Base-by-base conservation (phyloP, 495 filamentous ascomycete genomes). In the Xylaria telfairii region DNA sequence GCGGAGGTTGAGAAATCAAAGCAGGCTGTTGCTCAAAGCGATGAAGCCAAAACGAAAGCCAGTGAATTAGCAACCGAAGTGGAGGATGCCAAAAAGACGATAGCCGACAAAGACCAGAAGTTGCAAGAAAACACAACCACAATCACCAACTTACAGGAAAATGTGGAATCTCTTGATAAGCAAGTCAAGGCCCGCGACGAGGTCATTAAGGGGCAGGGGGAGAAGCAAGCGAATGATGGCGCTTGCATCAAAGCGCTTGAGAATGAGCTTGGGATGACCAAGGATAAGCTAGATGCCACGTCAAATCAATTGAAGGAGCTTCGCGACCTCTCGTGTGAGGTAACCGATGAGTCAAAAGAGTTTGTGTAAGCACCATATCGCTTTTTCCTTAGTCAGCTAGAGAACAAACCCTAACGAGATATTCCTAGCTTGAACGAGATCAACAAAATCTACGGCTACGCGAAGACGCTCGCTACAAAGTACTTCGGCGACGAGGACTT, bases 101-200 rank as follows among this genome's bases (percentile, higher is more conserved):
- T 69, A 28, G 44, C 56, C 44, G 67, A 69, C 0, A 69, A 44
- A 34, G 56, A 63, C 15, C 28, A 69, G 56, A 34, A 62, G 57
- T 15, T 63, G 19, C 24, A 69, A 63, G 28, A 62, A 37, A 32
- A 53, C n/a, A 57, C 30, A 13, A 10, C 57, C 1, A 54, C 30
- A 0, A 69, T 63, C 21, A 54, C 41, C 28, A n/a, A 24, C 0
- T 30, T 63, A 13, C 30, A 63, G 32, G 42, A 32, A 9, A 44
- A 54, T 9, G 13, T 63, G 12, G 59, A 69, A 19, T 0, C 13
- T 17, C 65, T 67, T 46, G 65, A 46, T 0, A 32, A 62, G 28
- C 28, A 61, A 28, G 54, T 61, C 19, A 51, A 53, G 21, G 10
- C 42, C 19, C 57, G 56, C 24, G 47, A 69, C 21, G 44, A 69